A percentile compares a stretch with the other conserved stretches of the same genome.
These are phyloP conservation scores for Hordeum pubiflorum DNA, from an alignment of 202 grass and related monocot species.

Conservation along the genomic window DNA sequence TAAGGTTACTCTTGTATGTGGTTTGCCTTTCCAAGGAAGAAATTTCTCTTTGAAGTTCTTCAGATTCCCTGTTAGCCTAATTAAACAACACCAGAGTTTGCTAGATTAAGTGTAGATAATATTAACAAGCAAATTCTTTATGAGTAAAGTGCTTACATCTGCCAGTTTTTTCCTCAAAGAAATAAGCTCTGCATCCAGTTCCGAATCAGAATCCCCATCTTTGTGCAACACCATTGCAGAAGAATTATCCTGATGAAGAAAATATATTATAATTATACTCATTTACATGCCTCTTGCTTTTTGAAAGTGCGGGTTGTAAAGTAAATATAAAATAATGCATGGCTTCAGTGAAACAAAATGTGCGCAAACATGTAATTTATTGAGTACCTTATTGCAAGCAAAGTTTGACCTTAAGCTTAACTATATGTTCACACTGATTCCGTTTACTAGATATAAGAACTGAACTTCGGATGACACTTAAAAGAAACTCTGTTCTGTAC, in stretches of 20 bases:
- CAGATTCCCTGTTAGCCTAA: conserved; percentile 39
- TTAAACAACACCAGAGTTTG: neutral
- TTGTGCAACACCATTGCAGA: neutral
- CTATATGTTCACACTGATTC: neutral
- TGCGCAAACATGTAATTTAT: neutral
- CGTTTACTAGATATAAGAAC: conserved; percentile 1
- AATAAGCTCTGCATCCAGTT: conserved; percentile 36
- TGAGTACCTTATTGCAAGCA: neutral
- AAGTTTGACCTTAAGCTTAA: neutral
- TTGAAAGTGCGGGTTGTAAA: neutral
- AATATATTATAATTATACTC: neutral
- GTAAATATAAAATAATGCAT: conserved; percentile 10
- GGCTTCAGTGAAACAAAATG: neutral
- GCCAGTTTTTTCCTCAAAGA: conserved; percentile 28
- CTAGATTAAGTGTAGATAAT: conserved; percentile 3
- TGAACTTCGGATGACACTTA: neutral
- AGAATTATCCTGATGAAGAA: conserved; percentile 33
- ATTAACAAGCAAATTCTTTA: conserved; percentile 7
- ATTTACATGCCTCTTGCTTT: neutral
- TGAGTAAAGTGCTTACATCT: conserved; percentile 27
- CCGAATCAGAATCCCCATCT: conserved; percentile 2
- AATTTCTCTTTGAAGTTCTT: conserved; percentile 32
- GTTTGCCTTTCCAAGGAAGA: conserved; percentile 31
- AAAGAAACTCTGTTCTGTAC: conserved; percentile 7
- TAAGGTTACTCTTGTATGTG: conserved; percentile 20